Percentiles rank a stretch among this genome's conserved stretches.
Conservation (phyloP, 768 basidiomycete species). For the Rhodosporidiobolus odoratus region DNA sequence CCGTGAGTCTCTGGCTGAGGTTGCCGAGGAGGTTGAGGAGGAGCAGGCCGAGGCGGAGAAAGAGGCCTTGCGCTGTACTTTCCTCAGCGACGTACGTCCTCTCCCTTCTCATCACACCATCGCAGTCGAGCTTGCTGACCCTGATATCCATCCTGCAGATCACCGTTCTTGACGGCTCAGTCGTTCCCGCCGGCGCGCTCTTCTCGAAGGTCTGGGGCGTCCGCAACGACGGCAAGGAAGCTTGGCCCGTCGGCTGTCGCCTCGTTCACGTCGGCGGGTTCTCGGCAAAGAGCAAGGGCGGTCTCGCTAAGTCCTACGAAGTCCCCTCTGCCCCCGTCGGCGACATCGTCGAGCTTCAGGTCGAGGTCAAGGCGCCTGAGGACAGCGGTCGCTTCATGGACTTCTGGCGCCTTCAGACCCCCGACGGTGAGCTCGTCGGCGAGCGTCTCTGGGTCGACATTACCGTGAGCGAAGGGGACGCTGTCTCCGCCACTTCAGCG, state of each 20-base stretch:
- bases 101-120: neutral
- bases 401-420: constrained; percentile 21
- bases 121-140: neutral
- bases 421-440: constrained; percentile 23
- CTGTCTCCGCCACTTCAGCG: neutral
- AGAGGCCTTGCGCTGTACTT: constrained; percentile 5
- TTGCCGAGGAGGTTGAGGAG: neutral
- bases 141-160: constrained; percentile 9
- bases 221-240: constrained; percentile 41
- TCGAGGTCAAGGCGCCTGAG: constrained; percentile 37
- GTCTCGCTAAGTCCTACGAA: neutral
- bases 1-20: too few relatives aligned
- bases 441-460: constrained; percentile 33
- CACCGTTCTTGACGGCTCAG: constrained; percentile 44
- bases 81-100: constrained; percentile 30
- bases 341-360: constrained; percentile 22
- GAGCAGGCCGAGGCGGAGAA: neutral
- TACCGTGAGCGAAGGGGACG: constrained; percentile 20
- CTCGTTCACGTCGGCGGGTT: constrained; percentile 41
- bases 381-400: constrained; percentile 27
- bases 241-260: constrained; percentile 19
- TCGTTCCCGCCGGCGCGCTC: constrained; percentile 44
- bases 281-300: neutral
- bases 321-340: constrained; percentile 2
- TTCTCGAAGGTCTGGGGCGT: constrained; percentile 48